These are phyloP conservation scores for Tympanopsis confertula DNA, from an alignment of 2,329 filamentous ascomycete species.

Conservation along the genomic window DNA sequence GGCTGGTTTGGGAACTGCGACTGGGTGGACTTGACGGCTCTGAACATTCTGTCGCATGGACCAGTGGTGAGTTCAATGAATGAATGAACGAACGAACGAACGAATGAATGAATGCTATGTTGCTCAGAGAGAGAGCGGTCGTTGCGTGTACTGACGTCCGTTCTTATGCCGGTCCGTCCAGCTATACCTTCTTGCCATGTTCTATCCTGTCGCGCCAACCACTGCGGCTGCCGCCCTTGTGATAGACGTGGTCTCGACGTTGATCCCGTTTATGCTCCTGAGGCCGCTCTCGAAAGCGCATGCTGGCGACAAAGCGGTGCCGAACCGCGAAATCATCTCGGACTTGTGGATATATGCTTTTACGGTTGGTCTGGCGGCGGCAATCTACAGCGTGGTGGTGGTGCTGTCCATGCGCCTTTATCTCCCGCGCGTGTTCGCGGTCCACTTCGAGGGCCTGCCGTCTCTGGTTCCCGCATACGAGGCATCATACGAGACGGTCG, in stretches of 20 bases:
- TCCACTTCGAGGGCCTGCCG: slow-evolving; percentile 62
- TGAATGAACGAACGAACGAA: no score
- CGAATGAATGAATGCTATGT: no score
- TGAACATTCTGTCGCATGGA: slow-evolving; percentile 61
- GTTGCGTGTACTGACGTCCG: background rate
- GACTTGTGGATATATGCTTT: slow-evolving; percentile 51
- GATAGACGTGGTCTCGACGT: slow-evolving; percentile 59
- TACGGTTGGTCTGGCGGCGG: slow-evolving; percentile 56
- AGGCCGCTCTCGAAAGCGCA: slow-evolving; percentile 57
- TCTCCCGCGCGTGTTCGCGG: slow-evolving; percentile 61
- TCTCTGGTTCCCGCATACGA: slow-evolving; percentile 58
- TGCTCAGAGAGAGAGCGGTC: background rate
- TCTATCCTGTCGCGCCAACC: slow-evolving; percentile 58
- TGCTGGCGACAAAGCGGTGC: slow-evolving; percentile 35
- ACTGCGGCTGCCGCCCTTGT: slow-evolving; percentile 49
- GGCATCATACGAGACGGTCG: slow-evolving; percentile 45
- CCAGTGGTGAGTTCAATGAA: slow-evolving; percentile 44
- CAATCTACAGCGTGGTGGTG: slow-evolving; percentile 65
- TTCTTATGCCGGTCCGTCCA: slow-evolving; percentile 14
- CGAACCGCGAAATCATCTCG: slow-evolving; percentile 52
- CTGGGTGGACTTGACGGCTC: slow-evolving; percentile 54
- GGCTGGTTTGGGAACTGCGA: slow-evolving; percentile 69
- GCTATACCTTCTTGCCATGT: slow-evolving; percentile 65
- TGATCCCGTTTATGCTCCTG: slow-evolving; percentile 64
- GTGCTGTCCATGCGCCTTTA: slow-evolving; percentile 58